Percentiles rank a stretch among this genome's conserved stretches.
phyloP scores from a whole-genome alignment of 192 early-diverging fungal species.

The Gigaspora rosea region DNA sequence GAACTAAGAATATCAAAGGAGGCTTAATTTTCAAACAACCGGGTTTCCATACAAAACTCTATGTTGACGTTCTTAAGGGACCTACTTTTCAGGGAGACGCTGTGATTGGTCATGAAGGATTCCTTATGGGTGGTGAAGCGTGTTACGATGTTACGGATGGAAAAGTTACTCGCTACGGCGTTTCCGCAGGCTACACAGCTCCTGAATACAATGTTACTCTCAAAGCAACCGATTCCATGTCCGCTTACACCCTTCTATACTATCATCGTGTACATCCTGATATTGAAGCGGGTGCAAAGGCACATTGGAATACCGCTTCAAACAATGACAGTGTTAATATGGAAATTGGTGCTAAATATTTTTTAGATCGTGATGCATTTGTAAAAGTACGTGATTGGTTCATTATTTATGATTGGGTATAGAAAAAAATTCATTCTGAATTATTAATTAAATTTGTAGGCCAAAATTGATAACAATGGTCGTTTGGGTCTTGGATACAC shows the following conservation, averaged over 20 bases:
- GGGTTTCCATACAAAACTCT: conserved; percentile 84
- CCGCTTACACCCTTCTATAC: conserved; percentile 89
- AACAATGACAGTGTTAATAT: conserved; percentile 70
- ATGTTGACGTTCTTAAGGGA: conserved; percentile 93
- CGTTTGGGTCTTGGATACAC: conserved; percentile 92
- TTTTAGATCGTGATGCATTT: conserved; percentile 84
- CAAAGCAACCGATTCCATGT: conserved; percentile 89
- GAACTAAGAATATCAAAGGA: conserved; percentile 77
- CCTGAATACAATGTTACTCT: conserved; percentile 88
- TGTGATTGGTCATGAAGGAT: conserved; percentile 87
- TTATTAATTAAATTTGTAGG: conserved; percentile 36
- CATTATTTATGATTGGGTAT: no score
- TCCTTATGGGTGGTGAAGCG: conserved; percentile 90
- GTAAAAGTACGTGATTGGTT: conserved; percentile 56
- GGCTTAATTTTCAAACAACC: conserved; percentile 96
- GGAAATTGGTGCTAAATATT: conserved; percentile 94
- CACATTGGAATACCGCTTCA: conserved; percentile 82
- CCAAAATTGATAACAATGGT: conserved; percentile 82
- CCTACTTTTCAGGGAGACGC: conserved; percentile 87
- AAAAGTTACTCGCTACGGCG: conserved; percentile 82
- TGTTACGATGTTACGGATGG: conserved; percentile 92
- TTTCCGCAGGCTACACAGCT: conserved; percentile 82
- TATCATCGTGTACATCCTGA: conserved; percentile 92
- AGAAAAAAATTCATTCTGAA: no score
- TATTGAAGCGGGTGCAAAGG: conserved; percentile 94